Percentiles rank a stretch among this genome's conserved stretches.
phyloP scores from a whole-genome alignment of 192 early-diverging fungal species.

The Backusella tuberculispora region DNA sequence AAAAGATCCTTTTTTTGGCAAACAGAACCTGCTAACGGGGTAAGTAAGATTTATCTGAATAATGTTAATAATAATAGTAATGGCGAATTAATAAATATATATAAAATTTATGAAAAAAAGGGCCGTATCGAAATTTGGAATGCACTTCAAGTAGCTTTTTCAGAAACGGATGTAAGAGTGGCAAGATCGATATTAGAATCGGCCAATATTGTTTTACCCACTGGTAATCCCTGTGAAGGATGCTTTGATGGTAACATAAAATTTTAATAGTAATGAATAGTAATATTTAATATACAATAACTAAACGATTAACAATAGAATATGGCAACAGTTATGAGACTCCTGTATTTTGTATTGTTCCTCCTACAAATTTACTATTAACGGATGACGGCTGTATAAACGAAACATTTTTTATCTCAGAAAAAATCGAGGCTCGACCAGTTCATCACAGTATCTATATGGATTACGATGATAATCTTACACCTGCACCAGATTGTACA shows the following conservation, averaged over 20 bases:
- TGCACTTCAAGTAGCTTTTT: conserved; percentile 65
- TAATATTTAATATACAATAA: background rate
- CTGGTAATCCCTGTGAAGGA: conserved; percentile 70
- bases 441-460: background rate
- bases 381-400: background rate
- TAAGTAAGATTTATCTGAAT: conserved; percentile 28
- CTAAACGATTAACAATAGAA: conserved; percentile 30
- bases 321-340: conserved; percentile 72
- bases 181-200: conserved; percentile 70
- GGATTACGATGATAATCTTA: background rate
- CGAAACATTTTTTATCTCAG: background rate
- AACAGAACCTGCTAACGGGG: conserved; percentile 70
- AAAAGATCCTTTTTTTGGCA: conserved; percentile 77
- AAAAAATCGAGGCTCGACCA: background rate
- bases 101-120: conserved; percentile 20
- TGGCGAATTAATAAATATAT: background rate
- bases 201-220: conserved; percentile 68
- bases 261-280: background rate
- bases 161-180: conserved; percentile 52
- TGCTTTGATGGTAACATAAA: conserved; percentile 66
- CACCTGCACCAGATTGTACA: background rate
- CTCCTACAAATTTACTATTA: conserved; percentile 56
- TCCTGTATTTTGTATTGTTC: conserved; percentile 66
- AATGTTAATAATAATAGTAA: background rate
- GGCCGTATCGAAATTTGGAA: conserved; percentile 80